Evolutionary conservation across 805 yeast genomes (phyloP), one percentile per base, ranked within the genome.

Genomic region (Lipomyces lipofer): DNA sequence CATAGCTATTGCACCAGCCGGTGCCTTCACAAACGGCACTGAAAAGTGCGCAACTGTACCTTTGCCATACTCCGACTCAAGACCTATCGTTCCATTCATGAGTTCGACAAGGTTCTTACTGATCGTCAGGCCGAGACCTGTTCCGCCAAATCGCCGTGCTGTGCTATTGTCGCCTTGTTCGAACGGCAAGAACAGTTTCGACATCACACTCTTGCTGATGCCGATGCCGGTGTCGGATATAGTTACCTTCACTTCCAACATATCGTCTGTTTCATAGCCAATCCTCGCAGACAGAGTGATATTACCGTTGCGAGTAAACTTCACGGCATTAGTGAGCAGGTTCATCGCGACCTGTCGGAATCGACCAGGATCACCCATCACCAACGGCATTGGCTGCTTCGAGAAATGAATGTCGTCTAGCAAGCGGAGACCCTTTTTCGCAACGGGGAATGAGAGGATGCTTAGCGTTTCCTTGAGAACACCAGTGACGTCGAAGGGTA

Each of bases 81-180:
- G 77, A 1, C 73, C 68, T 25, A 79, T 69, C 3, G 68, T 66
- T 1, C 83, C 83, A 15, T 76, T 76, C 81, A 77, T 77, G 15
- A 77, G 63, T 45, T 76, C 79, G 12, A 77, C 76, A 29, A 77
- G 68, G 61, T 75, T 76, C 63, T 75, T 75, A 29, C 78, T 74
- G 30, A 77, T 78, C 0, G 80, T 78, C 36, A 78, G 65, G 0
- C 82, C 82, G 8, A 78, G 64, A 0, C 82, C 82, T 0, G 82
- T 72, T 2, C 83, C 83, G 2, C 83, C 83, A 66, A 73, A 76
- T 9, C 69, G 75, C 55, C 83, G 64, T 52, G 78, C 68, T 1
- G 81, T 73, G 8, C 81, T 76, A 2, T 80, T 80, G 62, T 79
- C 83, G n/a, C 78, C 82, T 66, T 79, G 83, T 39, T 78, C 74